Evolutionary conservation across 768 basidiomycete species (phyloP), one percentile per base, ranked within the genome.

Genomic region (Hemileccinum impolitum): DNA sequence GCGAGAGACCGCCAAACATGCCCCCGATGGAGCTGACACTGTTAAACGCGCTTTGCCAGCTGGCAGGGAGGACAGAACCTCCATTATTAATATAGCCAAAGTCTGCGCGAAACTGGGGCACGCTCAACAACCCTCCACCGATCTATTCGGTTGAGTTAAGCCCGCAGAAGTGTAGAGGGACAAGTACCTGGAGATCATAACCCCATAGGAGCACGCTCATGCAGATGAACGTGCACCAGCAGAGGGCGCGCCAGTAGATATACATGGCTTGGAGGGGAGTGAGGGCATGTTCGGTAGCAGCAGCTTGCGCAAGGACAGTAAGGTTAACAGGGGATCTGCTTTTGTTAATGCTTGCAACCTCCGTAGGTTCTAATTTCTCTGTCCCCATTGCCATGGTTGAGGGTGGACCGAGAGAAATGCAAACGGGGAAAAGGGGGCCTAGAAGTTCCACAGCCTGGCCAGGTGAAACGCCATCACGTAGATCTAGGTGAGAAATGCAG

Each of bases 21-120:
- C 63, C 55, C 3, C 60, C 62, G 17, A 63, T 52, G 0, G 51
- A 57, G 25, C 57, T 62, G 26, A 52, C 50, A 4, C 57, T 62
- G 30, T 60, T 65, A 37, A 63, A 63, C 3, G 63, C 57, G 13
- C 60, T 62, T 32, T 63, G 62, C 63, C 62, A 65, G 18, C 53
- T 63, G 2, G 62, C 62, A 23, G 63, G 43, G 19, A 64, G 53
- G 13, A 65, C 28, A 30, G 28, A 8, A 12, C 3, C 11, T 30
- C 4, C 3, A 30, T 30, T 30, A 2, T 8, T 9, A 2, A 30
- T 12, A 30, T 30, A 30, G 9, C 28, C 28, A 30, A 30, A 30
- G 28, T 30, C 63, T 10, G 12, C 18, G n/a, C 63, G 60, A 35
- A 63, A 63, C 39, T 62, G 43, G 13, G 62, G 56, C 1, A 62